A percentile compares a stretch with the other conserved stretches of the same genome.
Evolutionary conservation across 192 early-diverging fungal genomes (phyloP).

Genomic region (Coemansia sp.): DNA sequence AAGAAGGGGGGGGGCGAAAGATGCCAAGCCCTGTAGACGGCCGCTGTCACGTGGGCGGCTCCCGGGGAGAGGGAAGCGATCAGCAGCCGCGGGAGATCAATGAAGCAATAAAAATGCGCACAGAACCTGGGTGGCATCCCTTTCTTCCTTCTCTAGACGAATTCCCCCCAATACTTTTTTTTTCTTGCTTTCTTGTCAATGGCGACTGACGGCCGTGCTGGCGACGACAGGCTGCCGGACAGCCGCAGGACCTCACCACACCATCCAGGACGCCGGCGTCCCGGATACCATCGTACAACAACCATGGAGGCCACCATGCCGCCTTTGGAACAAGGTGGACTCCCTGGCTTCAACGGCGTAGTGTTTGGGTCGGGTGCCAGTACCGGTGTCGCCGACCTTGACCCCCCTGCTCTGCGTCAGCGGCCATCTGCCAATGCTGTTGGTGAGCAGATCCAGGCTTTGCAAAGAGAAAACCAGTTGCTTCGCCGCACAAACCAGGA

Average conservation of each 20-base stretch:
- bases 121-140: no score
- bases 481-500: constrained; percentile 25
- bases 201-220: no score
- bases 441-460: constrained; percentile 2
- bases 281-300: constrained; percentile 2
- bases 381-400: not conserved
- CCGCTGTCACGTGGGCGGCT: not conserved
- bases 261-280: constrained; percentile 5
- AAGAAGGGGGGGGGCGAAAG: not conserved
- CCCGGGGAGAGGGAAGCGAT: not conserved
- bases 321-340: constrained; percentile 13
- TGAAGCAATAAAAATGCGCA: no score
- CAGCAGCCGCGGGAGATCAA: no score
- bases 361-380: constrained; percentile 20
- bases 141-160: not conserved
- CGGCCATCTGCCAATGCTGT: not conserved
- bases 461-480: constrained; percentile 20
- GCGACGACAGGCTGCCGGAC: no score
- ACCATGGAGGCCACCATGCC: constrained; percentile 2
- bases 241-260: not conserved
- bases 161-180: not conserved
- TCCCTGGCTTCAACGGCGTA: constrained; percentile 32
- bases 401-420: not conserved
- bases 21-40: no score
- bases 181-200: not conserved